A percentile compares a stretch with the other conserved stretches of the same genome.
Evolutionary conservation across 306 rosid species (phyloP).

Genomic region (Malus domestica): ASM211411v1 NC_041790.1:34657501-34658000

Average conservation of each 20-base stretch:
- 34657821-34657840: not conserved
- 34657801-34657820: not conserved
- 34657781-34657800: not conserved
- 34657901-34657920: not conserved
- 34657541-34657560: not conserved
- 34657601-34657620: not conserved
- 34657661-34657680: not conserved
- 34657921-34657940: too few species aligned
- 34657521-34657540: not conserved
- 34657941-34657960: too few species aligned
- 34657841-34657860: not conserved
- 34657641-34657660: not conserved
- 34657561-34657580: not conserved
- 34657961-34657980: too few species aligned
- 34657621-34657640: not conserved
- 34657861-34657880: not conserved
- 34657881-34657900: not conserved
- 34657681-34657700: not conserved
- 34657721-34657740: not conserved
- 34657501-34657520: conserved; percentile 12
- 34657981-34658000: not conserved
- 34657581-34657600: not conserved
- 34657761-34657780: not conserved
- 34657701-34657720: not conserved
- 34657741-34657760: not conserved